Evolutionary conservation across 352 stramenopile species (phyloP).

Genomic region (Globisporangium uncinulatum): DNA sequence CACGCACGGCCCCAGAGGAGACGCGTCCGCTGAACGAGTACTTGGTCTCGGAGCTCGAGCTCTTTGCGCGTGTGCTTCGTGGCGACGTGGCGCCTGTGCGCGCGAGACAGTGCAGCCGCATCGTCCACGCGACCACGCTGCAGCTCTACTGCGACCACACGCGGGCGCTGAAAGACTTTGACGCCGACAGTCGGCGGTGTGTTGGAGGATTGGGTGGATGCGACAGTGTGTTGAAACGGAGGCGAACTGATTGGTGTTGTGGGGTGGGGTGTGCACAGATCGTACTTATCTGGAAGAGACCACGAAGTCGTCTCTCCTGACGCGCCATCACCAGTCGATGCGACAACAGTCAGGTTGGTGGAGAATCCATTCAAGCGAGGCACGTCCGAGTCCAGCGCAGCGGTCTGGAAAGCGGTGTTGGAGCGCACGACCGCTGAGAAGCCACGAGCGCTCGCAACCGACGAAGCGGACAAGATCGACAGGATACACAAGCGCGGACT

Average conservation of each 20-base stretch:
- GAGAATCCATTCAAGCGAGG: constrained; percentile 14
- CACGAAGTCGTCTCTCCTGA: neutral
- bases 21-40: constrained; percentile 44
- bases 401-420: neutral
- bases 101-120: constrained; percentile 12
- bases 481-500: constrained; percentile 20
- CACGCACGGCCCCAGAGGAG: constrained; percentile 20
- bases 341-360: neutral
- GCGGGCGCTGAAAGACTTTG: constrained; percentile 45
- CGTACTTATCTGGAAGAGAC: neutral
- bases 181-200: constrained; percentile 45
- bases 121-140: constrained; percentile 29
- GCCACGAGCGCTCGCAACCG: neutral
- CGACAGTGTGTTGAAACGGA: neutral
- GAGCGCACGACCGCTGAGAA: neutral
- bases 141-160: constrained; percentile 46
- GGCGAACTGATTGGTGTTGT: too few species aligned
- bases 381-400: neutral
- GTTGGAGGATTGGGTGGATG: constrained; percentile 1
- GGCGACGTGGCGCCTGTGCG: constrained; percentile 5
- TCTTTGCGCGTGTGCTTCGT: constrained; percentile 31
- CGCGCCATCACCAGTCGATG: neutral
- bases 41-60: constrained; percentile 40
- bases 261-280: too few species aligned
- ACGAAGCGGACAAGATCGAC: constrained; percentile 3